Percentiles rank a stretch among this genome's conserved stretches.
Evolutionary conservation across 2,329 filamentous ascomycete species (phyloP).

Genomic region (Xylariaceae sp.): DNA sequence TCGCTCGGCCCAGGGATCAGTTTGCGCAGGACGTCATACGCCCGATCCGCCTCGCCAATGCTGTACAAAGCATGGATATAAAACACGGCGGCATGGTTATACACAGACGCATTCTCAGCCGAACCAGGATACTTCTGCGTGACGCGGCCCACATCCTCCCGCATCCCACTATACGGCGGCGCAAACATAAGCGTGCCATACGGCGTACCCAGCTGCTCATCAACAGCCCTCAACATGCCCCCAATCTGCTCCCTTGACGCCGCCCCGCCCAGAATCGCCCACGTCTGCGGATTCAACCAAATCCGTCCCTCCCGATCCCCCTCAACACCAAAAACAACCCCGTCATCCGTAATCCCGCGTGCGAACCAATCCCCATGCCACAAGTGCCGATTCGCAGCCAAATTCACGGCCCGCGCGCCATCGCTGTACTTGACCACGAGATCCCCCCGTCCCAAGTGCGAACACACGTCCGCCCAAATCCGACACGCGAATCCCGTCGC

Average conservation of each 20-base stretch:
- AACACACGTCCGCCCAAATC: constrained; percentile 49
- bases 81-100: constrained; percentile 53
- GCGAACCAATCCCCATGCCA: constrained; percentile 55
- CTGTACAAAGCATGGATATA: constrained; percentile 51
- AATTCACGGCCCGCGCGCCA: constrained; percentile 44
- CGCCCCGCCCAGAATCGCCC: constrained; percentile 50
- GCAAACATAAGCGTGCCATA: constrained; percentile 53
- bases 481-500: constrained; percentile 49
- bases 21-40: constrained; percentile 46
- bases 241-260: constrained; percentile 38
- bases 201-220: constrained; percentile 47
- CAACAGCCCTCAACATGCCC: constrained; percentile 45
- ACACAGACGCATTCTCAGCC: constrained; percentile 54
- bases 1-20: constrained; percentile 50
- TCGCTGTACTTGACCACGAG: constrained; percentile 41
- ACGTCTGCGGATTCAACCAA: constrained; percentile 55
- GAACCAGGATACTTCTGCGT: constrained; percentile 54
- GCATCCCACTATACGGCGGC: constrained; percentile 50
- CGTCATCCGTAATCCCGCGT: constrained; percentile 53
- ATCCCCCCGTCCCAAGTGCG: constrained; percentile 37
- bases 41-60: constrained; percentile 45
- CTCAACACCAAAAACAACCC: constrained; percentile 47
- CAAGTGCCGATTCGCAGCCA: constrained; percentile 45
- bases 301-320: constrained; percentile 49
- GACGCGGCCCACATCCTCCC: constrained; percentile 53